phyloP scores from a whole-genome alignment of 805 yeast species.

The Zygosaccharomyces kombuchaensis region DNA sequence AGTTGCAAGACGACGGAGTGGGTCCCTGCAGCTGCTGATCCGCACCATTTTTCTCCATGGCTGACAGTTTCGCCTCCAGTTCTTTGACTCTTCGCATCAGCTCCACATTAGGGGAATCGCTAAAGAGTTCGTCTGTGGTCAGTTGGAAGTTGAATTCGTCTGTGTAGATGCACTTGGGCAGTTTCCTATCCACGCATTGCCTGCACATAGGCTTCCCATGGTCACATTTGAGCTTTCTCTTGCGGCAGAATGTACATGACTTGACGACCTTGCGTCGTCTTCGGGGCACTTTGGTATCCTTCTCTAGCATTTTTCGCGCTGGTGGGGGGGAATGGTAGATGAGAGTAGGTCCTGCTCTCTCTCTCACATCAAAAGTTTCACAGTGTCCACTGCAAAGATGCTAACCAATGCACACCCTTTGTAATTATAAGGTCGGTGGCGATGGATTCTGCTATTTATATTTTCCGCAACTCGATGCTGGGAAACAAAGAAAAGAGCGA shows the following conservation, averaged over 20 bases:
- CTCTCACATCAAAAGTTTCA: background rate
- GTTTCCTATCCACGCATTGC: slow-evolving; percentile 38
- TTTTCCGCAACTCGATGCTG: no score
- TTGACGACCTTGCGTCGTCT: slow-evolving; percentile 29
- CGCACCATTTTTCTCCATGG: background rate
- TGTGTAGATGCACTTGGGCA: slow-evolving; percentile 28
- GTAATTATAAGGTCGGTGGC: no score
- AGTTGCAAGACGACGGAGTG: background rate
- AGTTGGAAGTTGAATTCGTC: slow-evolving; percentile 22
- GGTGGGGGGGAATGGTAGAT: background rate
- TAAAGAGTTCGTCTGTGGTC: slow-evolving; percentile 21
- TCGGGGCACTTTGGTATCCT: slow-evolving; percentile 8
- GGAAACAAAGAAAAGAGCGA: background rate
- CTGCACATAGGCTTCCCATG: slow-evolving; percentile 42
- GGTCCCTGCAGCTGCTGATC: background rate
- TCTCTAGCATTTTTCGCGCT: slow-evolving; percentile 3
- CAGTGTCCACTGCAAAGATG: no score
- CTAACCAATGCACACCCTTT: no score
- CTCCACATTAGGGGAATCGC: slow-evolving; percentile 24
- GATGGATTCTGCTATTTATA: background rate
- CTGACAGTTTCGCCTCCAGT: slow-evolving; percentile 16
- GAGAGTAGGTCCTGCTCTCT: background rate
- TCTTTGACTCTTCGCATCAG: slow-evolving; percentile 20
- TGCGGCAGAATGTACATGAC: slow-evolving; percentile 55
- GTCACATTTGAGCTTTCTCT: slow-evolving; percentile 63